Base-by-base conservation (phyloP, 1,139 yeast species). In the Wickerhamomyces sp. region DNA sequence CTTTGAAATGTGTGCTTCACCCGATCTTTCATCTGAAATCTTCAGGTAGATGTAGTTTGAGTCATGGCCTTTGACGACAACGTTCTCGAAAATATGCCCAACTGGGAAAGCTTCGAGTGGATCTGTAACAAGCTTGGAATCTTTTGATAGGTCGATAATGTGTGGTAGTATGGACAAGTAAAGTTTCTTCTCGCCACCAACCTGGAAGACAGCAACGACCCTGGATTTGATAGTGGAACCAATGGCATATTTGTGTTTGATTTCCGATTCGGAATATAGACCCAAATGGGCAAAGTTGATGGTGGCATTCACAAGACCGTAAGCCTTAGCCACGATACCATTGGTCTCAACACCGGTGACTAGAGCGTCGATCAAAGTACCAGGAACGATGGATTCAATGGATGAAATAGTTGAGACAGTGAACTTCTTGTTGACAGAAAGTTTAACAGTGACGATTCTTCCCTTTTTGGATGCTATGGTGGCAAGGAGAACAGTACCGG, bases 301-400 rank as follows among this genome's bases (percentile, higher is more conserved):
- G 3, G 91, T 75, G 13, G 80, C 95, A 45, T 79, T 78, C 16
- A 84, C 73, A 41, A 84, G 62, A 39, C 96, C 96, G 48, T 78
- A 79, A 1, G 78, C 78, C 51, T 78, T 82, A 31, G 72, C 65
- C 16, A 55, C 38, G n/a, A 78, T 57, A 43, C 96, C 97, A 26
- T 72, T 61, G n/a, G 64, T 57, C 23, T 71, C 58, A 8, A 79
- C 71, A 14, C 76, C 78, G 20, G 81, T 68, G 23, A 89, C 73
- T 26, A 81, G 62, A 6, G 89, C 85, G 43, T 85, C 87, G 5
- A 89, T 87, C 15, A 81, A 54, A 44, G 78, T 72, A 49, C 98
- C 98, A 2, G 98, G 95, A 29, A 83, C 72, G 24, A 89, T 70
- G 4, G 95, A 75, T 47, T 85, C 94, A 17, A 86, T 64, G 5